Evolutionary conservation across 225 moss, liverwort and hornwort species (phyloP).

Genomic region (Thuidium tamariscinum): DNA sequence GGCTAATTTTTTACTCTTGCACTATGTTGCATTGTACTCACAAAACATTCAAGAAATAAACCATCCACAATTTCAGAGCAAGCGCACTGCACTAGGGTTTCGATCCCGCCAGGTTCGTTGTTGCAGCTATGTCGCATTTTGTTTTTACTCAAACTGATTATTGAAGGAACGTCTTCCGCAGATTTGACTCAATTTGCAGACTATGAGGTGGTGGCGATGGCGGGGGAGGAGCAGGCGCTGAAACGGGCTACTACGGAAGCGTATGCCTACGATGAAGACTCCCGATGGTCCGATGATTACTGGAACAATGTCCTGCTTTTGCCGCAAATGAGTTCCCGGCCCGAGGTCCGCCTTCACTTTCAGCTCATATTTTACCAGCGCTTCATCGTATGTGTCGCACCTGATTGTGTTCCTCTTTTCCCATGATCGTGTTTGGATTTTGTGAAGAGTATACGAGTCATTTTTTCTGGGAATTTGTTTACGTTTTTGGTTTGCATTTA

Average conservation of each 20-base stretch:
- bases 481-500: background rate
- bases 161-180: background rate
- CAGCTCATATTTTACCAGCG: conserved; percentile 95
- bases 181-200: background rate
- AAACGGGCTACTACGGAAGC: conserved; percentile 64
- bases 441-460: background rate
- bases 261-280: conserved; percentile 63
- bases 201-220: conserved; percentile 14
- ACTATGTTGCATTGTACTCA: too few relatives aligned
- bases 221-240: conserved; percentile 31
- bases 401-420: background rate
- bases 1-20: too few relatives aligned
- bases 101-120: background rate
- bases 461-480: background rate
- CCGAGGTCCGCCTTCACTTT: conserved; percentile 68
- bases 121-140: background rate
- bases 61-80: background rate
- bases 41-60: too few relatives aligned
- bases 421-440: background rate
- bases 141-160: background rate
- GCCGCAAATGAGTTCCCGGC: conserved; percentile 52
- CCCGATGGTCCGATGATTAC: conserved; percentile 76
- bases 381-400: conserved; percentile 41
- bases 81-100: conserved; percentile 4
- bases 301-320: conserved; percentile 86